Base-by-base conservation (phyloP, 1,284 basidiomycete genomes). In the Phenoliferia sp. region DNA sequence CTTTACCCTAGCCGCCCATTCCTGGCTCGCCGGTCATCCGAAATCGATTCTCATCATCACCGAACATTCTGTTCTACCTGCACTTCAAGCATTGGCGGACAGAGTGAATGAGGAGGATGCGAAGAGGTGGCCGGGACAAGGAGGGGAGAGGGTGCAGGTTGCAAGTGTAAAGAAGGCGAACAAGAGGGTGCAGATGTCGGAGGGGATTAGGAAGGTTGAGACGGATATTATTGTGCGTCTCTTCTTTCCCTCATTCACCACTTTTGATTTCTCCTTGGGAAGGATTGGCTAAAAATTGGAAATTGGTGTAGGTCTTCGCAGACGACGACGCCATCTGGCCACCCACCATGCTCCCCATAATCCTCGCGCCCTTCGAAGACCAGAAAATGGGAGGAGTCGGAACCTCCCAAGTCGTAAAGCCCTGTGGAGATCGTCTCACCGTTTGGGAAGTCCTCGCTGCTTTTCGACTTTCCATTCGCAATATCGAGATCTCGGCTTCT, bases 271-370 rank as follows among this genome's bases (percentile, higher is more conserved):
- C 39, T n/a, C 29, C 28, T 17, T 31, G 6, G 3, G 28, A 48
- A 29, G 3, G 26, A 10, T 31, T 22, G n/a, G 15, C 52, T 39
- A 26, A 39, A 6, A 3, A 3, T 9, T 2, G 88, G n/a, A 52
- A 22, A n/a, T 31, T 28, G 3, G 17, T 52, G 2, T 29, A 66
- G 65, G 56, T 94, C n/a, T 94, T 94, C 75, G 91, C 92, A 4
- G 92, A 94, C 77, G 92, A 95, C 77, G 92, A 94, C 78, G 91
- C 92, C 59, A 92, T 95, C 76, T 95, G 92, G 92, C 92, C 92
- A 0, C 87, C 90, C 0, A 92, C 89, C 2, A 84, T 94, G 69
- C 82, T 94, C 12, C 89, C 90, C 0, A 90, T 88, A 78, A 85
- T 89, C 63, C 85, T 95, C 57, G 91, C 91, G 3, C 93, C 90